phyloP scores from a whole-genome alignment of 2,329 filamentous ascomycete genomes.

The Ophiognomonia clavigignenti-juglandacearum region DNA sequence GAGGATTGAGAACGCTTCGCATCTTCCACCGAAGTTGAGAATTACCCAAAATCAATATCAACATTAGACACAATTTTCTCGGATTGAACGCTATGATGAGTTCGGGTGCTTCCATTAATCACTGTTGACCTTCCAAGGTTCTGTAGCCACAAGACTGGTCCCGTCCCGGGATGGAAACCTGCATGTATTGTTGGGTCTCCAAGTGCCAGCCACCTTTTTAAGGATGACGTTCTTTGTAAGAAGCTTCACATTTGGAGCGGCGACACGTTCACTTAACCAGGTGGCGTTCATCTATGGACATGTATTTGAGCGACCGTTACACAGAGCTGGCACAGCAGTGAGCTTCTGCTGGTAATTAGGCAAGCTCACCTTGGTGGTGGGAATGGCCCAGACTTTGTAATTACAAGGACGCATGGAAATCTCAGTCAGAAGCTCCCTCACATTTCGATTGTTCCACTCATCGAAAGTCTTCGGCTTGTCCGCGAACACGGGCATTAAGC shows the following conservation, averaged over 20 bases:
- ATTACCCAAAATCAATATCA: no score
- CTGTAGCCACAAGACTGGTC: no score
- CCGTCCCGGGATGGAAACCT: slow-evolving; percentile 93
- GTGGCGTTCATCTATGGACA: slow-evolving; percentile 84
- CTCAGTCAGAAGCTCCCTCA: slow-evolving; percentile 83
- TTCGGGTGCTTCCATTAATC: no score
- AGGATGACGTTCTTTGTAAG: slow-evolving; percentile 93
- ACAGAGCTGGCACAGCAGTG: slow-evolving; percentile 20
- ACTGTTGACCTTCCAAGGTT: no score
- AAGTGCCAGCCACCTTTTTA: slow-evolving; percentile 92
- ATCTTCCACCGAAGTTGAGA: no score
- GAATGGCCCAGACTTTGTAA: slow-evolving; percentile 99
- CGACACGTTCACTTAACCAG: slow-evolving; percentile 98
- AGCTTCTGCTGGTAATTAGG: neutral
- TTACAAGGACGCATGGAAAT: slow-evolving; percentile 99
- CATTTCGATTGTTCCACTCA: slow-evolving; percentile 94
- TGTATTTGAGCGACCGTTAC: slow-evolving; percentile 5
- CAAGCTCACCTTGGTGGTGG: slow-evolving; percentile 78
- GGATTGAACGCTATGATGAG: no score
- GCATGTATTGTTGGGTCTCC: slow-evolving; percentile 98
- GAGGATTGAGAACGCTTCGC: no score
- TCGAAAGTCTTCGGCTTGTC: slow-evolving; percentile 97
- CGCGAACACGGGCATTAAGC: slow-evolving; percentile 61
- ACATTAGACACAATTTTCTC: no score
- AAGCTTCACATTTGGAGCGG: slow-evolving; percentile 90